Conservation (phyloP, 1,284 basidiomycete genomes). For the Ustilago hordei region DNA sequence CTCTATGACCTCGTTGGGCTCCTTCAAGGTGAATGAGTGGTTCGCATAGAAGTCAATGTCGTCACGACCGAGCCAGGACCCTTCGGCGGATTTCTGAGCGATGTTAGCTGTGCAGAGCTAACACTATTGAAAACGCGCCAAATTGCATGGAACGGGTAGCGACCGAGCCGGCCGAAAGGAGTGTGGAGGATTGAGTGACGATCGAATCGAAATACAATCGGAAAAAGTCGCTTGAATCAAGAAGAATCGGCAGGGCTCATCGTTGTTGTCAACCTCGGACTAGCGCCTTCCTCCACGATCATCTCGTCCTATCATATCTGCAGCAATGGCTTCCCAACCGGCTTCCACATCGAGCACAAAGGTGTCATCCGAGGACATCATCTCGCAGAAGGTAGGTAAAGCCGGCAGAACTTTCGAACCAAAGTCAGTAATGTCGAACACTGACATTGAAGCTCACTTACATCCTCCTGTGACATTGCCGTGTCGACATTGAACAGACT, state of each 20-base stretch:
- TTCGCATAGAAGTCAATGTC: conserved; percentile 71
- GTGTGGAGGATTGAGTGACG: conserved; percentile 38
- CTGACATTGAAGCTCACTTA: conserved; percentile 6
- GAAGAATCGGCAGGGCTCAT: conserved; percentile 17
- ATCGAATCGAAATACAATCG: conserved; percentile 24
- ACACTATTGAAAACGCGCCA: neutral
- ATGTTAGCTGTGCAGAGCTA: neutral
- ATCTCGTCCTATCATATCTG: conserved; percentile 6
- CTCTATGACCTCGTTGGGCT: conserved; percentile 75
- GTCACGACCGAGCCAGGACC: conserved; percentile 69
- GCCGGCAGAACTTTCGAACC: no score
- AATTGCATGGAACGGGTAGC: neutral
- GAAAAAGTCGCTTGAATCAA: conserved; percentile 19
- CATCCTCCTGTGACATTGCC: neutral
- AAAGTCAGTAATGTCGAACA: neutral
- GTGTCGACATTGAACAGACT: conserved; percentile 36
- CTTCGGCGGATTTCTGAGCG: neutral
- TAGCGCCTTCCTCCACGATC: conserved; percentile 1
- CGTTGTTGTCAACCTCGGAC: neutral
- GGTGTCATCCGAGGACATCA: conserved; percentile 84
- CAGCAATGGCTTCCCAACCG: conserved; percentile 45
- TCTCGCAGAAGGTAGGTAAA: conserved; percentile 81
- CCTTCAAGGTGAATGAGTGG: conserved; percentile 74
- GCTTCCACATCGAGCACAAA: conserved; percentile 49
- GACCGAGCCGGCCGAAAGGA: conserved; percentile 18